Evolutionary conservation across 352 stramenopile species (phyloP), one percentile per base, ranked within the genome.

Genomic region (Pythium periplocum): DNA sequence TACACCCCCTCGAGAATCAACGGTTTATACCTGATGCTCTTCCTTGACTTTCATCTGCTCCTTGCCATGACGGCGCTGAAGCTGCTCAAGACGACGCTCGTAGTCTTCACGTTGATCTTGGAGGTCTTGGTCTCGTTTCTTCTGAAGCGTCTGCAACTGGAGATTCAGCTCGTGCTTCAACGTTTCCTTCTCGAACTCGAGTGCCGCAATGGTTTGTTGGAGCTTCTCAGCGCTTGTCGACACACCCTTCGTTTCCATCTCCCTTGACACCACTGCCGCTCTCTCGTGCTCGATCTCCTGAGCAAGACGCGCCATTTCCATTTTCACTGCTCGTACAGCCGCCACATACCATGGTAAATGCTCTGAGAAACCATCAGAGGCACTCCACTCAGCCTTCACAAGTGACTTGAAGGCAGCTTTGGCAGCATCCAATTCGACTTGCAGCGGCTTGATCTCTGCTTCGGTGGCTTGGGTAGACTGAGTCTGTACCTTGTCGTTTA

Each of bases 151-250:
- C 47, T 84, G 71, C 2, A 69, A 38, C 7, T 86, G 62, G 37
- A 81, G 32, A n/a, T 73, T 69, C 57, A 90, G 73, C 46, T 90
- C 79, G 32, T 74, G 75, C 7, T 73, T 48, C 11, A 82, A 8
- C 2, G 79, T 87, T 11, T 87, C 79, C 49, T 87, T 88, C 48
- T 90, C 79, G 54, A 90, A 88, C 17, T 65, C 52, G 36, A 90
- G 59, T 42, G 84, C 59, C 35, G 73, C 76, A n/a, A 72, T 73
- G 4, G 60, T 51, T 43, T 90, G 71, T 26, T 86, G 68, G 11
- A 83, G 63, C 45, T 68, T 45, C 26, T 26, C 17, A 26, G 17
- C 17, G 17, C 17, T 26, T 26, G 17, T 26, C 17, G 17, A 26
- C 17, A 26, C 17, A 26, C 17, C 17, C 17, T 26, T 26, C 17